These are phyloP conservation scores for Ogataea henricii DNA, from an alignment of 805 yeast species.

Conservation along the genomic window DNA sequence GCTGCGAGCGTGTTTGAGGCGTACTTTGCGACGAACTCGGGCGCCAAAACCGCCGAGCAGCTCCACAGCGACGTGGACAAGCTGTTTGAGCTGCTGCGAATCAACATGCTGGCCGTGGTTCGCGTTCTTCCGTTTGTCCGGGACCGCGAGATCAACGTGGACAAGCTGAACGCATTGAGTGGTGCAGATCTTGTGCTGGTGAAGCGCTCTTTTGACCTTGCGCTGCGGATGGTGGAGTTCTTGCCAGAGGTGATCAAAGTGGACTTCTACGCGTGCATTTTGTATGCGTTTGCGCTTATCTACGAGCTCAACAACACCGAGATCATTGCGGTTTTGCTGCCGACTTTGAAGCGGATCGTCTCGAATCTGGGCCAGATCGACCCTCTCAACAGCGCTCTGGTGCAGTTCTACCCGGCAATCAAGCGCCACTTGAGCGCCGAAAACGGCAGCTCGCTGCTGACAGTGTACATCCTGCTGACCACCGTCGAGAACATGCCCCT, in stretches of 20 bases:
- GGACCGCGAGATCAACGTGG: slow-evolving; percentile 40
- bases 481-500: slow-evolving; percentile 39
- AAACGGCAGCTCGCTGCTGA: slow-evolving; percentile 42
- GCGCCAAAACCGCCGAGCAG: slow-evolving; percentile 37
- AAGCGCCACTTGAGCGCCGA: slow-evolving; percentile 31
- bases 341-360: slow-evolving; percentile 50
- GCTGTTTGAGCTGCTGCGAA: slow-evolving; percentile 76
- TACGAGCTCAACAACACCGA: slow-evolving; percentile 45
- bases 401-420: slow-evolving; percentile 41
- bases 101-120: slow-evolving; percentile 64
- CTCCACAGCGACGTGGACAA: slow-evolving; percentile 67
- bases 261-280: slow-evolving; percentile 71
- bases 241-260: slow-evolving; percentile 69
- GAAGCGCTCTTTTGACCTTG: slow-evolving; percentile 49
- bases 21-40: slow-evolving; percentile 44
- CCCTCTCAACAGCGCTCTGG: slow-evolving; percentile 26
- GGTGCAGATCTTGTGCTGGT: slow-evolving; percentile 42
- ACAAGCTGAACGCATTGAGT: slow-evolving; percentile 24
- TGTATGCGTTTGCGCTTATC: slow-evolving; percentile 61
- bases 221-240: slow-evolving; percentile 61
- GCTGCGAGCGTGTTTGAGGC: slow-evolving; percentile 40
- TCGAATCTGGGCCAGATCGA: slow-evolving; percentile 29
- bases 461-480: slow-evolving; percentile 46
- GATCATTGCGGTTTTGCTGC: slow-evolving; percentile 53
- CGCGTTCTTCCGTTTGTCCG: slow-evolving; percentile 60